These are phyloP conservation scores for Aspergillus haitiensis DNA, from an alignment of 495 filamentous ascomycete species.

Conservation along the genomic window DNA sequence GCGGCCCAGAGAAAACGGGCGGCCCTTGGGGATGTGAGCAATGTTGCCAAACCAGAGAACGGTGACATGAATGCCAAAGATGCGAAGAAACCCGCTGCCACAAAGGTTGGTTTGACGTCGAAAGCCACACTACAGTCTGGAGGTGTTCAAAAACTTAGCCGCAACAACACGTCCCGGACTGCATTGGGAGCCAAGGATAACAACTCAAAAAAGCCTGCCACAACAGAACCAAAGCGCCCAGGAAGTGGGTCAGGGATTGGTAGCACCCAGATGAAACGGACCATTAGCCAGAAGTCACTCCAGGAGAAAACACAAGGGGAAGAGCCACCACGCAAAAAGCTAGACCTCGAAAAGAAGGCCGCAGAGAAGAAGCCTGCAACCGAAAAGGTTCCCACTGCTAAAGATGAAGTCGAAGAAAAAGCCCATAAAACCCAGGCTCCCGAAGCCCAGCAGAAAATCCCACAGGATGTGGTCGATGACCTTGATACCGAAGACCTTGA, in stretches of 20 bases:
- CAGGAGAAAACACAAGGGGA: conserved; percentile 64
- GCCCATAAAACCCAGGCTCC: conserved; percentile 26
- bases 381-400: conserved; percentile 15
- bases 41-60: conserved; percentile 76
- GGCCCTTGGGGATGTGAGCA: conserved; percentile 91
- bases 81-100: conserved; percentile 66
- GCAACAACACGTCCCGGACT: conserved; percentile 63
- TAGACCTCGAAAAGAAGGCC: conserved; percentile 53
- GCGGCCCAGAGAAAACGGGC: conserved; percentile 62
- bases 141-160: conserved; percentile 76
- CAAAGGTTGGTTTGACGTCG: conserved; percentile 65
- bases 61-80: conserved; percentile 51
- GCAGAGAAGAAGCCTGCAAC: conserved; percentile 26
- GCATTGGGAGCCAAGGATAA: conserved; percentile 62
- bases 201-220: conserved; percentile 58
- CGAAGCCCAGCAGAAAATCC: conserved; percentile 34
- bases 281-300: conserved; percentile 49
- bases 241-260: conserved; percentile 70
- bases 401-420: conserved; percentile 30
- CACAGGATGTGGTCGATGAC: conserved; percentile 57
- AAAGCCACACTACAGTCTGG: conserved; percentile 71
- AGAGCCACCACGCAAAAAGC: conserved; percentile 55
- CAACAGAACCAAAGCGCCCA: conserved; percentile 63
- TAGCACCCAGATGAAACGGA: conserved; percentile 56
- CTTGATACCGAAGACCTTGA: conserved; percentile 85